A percentile compares a stretch with the other conserved stretches of the same genome.
Conservation (phyloP, 305 asterid genomes). For the Fraxinus floribunda region DNA sequence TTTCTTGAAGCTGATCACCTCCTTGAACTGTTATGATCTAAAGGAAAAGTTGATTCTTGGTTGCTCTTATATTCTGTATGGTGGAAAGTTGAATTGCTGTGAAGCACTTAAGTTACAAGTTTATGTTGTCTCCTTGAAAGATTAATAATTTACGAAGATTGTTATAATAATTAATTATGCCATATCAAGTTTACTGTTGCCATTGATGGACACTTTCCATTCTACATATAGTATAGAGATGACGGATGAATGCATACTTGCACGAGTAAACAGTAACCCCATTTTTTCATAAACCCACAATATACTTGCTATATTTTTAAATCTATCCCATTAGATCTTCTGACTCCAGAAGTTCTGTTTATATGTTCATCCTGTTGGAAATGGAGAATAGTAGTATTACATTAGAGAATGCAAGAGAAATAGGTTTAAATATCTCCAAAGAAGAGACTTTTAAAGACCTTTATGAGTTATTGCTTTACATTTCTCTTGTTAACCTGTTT, state of each 20-base stretch:
- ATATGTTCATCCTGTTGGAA: neutral
- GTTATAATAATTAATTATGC: neutral
- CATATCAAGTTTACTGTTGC: neutral
- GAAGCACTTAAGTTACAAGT: neutral
- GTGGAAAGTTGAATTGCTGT: neutral
- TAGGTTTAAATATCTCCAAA: neutral
- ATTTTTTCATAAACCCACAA: neutral
- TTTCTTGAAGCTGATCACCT: neutral
- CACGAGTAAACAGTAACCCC: neutral
- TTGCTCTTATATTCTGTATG: neutral
- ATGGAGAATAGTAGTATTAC: neutral
- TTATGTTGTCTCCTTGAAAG: neutral
- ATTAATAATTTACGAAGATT: constrained; percentile 1
- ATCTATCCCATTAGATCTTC: constrained; percentile 2
- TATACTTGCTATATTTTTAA: neutral
- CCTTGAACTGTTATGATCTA: neutral
- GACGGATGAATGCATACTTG: neutral
- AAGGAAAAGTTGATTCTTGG: neutral
- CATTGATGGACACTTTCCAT: constrained; percentile 3
- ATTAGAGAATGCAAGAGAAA: neutral
- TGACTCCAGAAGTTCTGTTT: neutral
- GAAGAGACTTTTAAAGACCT: neutral
- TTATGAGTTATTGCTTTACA: neutral
- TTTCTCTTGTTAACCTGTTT: neutral
- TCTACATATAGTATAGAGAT: neutral